Conservation (phyloP, 768 basidiomycete genomes). For the Tubosaeta brunneosetosa region DNA sequence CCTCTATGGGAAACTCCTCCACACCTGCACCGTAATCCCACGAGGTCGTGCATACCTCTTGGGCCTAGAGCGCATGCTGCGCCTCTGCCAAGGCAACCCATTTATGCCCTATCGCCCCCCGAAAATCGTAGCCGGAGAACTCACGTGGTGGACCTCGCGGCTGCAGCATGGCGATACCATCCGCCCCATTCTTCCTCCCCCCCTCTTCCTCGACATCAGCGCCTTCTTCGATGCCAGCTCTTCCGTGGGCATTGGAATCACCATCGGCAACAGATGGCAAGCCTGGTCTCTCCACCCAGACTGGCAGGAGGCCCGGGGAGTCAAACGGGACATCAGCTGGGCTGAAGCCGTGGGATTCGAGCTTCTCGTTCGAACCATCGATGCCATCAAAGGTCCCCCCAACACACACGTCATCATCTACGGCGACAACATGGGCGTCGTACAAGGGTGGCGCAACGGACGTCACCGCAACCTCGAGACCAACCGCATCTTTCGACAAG, state of each 20-base stretch:
- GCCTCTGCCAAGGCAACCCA: constrained; percentile 24
- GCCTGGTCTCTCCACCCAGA: constrained; percentile 31
- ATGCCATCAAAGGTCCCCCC: neutral
- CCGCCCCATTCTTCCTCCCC: neutral
- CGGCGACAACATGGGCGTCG: constrained; percentile 11
- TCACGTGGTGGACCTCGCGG: constrained; percentile 30
- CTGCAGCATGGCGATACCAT: neutral
- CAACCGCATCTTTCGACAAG: neutral
- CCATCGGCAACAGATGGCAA: constrained; percentile 27
- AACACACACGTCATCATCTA: neutral
- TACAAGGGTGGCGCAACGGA: constrained; percentile 7
- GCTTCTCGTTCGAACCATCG: neutral
- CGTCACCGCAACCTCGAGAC: constrained; percentile 5
- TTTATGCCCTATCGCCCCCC: constrained; percentile 22
- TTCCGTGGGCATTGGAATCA: constrained; percentile 32
- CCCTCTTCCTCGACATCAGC: neutral
- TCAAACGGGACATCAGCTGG: constrained; percentile 41
- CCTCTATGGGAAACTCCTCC: constrained; percentile 10
- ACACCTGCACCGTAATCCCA: constrained; percentile 29
- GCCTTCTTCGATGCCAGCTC: constrained; percentile 42
- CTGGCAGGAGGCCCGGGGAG: constrained; percentile 23
- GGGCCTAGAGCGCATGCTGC: constrained; percentile 31
- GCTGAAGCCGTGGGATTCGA: constrained; percentile 17
- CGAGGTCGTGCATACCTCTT: constrained; percentile 16
- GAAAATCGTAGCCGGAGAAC: constrained; percentile 11